Evolutionary conservation across 1,284 basidiomycete species (phyloP).

Genomic region (Sanghuangporus sanghuang): DNA sequence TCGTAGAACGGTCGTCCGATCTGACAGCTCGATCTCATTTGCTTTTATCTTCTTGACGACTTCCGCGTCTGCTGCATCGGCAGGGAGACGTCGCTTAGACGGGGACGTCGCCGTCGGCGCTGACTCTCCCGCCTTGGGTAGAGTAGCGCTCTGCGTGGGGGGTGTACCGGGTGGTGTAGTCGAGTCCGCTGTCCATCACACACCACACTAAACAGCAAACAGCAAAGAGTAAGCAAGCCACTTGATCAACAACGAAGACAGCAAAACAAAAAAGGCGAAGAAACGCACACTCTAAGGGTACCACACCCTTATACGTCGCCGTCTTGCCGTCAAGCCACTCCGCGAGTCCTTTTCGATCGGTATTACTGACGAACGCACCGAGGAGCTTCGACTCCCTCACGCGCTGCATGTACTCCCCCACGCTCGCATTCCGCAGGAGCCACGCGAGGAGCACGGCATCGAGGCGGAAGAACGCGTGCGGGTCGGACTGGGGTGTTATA

Average conservation of each 20-base stretch:
- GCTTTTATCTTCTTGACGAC: constrained; percentile 77
- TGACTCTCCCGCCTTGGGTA: constrained; percentile 35
- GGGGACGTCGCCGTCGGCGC: constrained; percentile 38
- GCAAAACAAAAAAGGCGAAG: not conserved
- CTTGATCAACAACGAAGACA: not conserved
- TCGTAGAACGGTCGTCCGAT: constrained; percentile 71
- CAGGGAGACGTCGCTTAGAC: constrained; percentile 71
- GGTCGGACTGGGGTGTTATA: constrained; percentile 32
- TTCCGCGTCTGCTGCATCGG: constrained; percentile 74
- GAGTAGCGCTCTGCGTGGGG: constrained; percentile 29
- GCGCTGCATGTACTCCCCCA: constrained; percentile 84
- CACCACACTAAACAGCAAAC: not conserved
- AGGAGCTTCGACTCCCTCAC: constrained; percentile 68
- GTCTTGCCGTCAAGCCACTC: constrained; percentile 78
- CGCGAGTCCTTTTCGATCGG: constrained; percentile 77
- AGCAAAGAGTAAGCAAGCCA: not conserved
- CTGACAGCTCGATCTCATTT: constrained; percentile 68
- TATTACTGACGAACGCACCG: constrained; percentile 77
- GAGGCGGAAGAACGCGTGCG: constrained; percentile 68
- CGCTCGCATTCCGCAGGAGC: constrained; percentile 63
- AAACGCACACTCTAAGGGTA: constrained; percentile 54
- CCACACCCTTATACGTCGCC: constrained; percentile 48
- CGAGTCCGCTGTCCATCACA: constrained; percentile 31
- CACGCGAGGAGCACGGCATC: constrained; percentile 81
- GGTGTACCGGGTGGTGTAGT: constrained; percentile 67